phyloP scores from a whole-genome alignment of 129 eudicot genomes.

The Ambrosia artemisiifolia region DNA sequence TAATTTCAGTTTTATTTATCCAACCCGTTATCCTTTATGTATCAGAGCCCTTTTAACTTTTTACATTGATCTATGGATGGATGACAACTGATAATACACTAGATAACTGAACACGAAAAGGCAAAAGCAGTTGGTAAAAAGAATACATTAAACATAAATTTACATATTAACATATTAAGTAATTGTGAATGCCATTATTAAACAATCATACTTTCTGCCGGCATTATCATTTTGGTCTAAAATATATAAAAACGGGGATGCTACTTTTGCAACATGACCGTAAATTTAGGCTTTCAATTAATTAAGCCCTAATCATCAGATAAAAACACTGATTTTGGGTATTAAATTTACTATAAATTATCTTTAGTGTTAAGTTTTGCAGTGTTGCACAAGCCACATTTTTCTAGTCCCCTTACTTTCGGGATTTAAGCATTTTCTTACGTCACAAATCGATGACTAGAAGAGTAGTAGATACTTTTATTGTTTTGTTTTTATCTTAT shows the following conservation, averaged over 20 bases:
- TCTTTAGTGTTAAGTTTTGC: not conserved
- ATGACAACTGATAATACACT: no score
- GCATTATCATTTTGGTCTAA: slow-evolving; percentile 1
- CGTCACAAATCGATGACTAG: not conserved
- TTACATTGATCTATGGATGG: no score
- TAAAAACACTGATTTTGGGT: slow-evolving; percentile 23
- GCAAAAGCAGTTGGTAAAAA: not conserved
- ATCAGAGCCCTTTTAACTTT: no score
- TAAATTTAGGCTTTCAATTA: slow-evolving; percentile 21
- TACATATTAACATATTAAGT: not conserved
- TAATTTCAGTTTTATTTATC: no score
- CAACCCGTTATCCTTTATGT: no score
- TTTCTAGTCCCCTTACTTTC: not conserved
- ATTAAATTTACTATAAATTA: not conserved
- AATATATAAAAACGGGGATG: not conserved
- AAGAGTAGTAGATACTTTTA: not conserved
- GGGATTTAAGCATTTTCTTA: not conserved
- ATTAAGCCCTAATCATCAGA: slow-evolving; percentile 2
- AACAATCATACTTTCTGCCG: slow-evolving; percentile 23
- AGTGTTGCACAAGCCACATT: not conserved
- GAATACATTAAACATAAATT: not conserved
- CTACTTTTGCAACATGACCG: slow-evolving; percentile 18
- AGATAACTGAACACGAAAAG: no score
- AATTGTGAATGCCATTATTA: slow-evolving; percentile 5
- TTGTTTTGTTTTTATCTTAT: not conserved